Evolutionary conservation across 805 yeast species (phyloP), one percentile per base, ranked within the genome.

Genomic region (Cyberlindnera subsufficiens): DNA sequence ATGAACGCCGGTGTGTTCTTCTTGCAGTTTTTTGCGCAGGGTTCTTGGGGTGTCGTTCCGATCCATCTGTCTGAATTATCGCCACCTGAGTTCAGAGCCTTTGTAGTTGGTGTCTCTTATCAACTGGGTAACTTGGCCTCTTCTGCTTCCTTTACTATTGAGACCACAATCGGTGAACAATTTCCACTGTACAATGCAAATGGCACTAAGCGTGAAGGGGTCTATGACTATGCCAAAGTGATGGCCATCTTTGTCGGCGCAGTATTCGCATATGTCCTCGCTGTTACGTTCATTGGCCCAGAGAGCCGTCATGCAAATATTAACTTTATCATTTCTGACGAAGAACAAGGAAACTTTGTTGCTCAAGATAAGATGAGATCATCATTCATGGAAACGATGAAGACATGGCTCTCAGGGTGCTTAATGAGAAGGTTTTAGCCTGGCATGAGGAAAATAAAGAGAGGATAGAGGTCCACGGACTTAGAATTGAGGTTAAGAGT

Each of bases 31-130:
- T 75, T 72, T 46, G 84, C 80, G 42, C 84, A 78, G 63, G 86
- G 86, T 53, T 77, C 80, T 22, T 80, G 83, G 81, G 86, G 86
- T 52, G 79, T 78, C 33, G 68, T 75, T 42, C 86, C 86, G 42
- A 68, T 78, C 45, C 82, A 79, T 59, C 64, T 80, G 42, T 67
- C 78, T 4, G 85, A 78, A 60, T 66, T 80, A 47, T 70, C 82
- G 32, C 81, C 81, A 44, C 80, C 82, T 17, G 77, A 75, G 46
- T 78, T 74, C 64, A 69, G 81, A 60, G 70, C 86, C 7, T 77
- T 81, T 46, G 75, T 78, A 40, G 73, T 76, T 35, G 87, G 87
- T 57, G 70, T 72, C 29, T 68, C 82, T 18, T 81, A 81, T 58
- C 86, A 81, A 59, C 65, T 81, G 51, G 87, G 87, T 66, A 81